Evolutionary conservation across 192 early-diverging fungal genomes (phyloP).

Genomic region (Rhizophagus clarus): DNA sequence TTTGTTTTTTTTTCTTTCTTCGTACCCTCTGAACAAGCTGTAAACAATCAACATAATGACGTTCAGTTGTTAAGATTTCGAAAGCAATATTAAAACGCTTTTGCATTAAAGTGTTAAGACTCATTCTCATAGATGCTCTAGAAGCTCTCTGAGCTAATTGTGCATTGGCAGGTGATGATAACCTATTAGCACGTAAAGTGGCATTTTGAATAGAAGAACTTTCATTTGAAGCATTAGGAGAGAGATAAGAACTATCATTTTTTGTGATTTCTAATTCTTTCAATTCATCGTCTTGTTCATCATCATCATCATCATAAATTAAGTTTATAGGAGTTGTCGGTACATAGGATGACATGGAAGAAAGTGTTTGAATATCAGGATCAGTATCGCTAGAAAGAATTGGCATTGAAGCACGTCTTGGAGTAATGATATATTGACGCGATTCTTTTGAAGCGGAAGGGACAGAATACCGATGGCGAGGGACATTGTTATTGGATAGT

Average conservation of each 20-base stretch:
- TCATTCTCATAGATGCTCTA: slow-evolving; percentile 7
- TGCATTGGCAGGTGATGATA: background rate
- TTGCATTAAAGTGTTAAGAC: slow-evolving; percentile 35
- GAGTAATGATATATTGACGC: background rate
- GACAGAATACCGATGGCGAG: slow-evolving; percentile 21
- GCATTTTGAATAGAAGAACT: background rate
- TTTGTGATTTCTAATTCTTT: background rate
- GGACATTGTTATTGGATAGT: background rate
- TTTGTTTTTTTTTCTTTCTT: background rate
- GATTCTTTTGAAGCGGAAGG: background rate
- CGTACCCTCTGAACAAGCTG: slow-evolving; percentile 58
- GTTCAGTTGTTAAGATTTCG: slow-evolving; percentile 83
- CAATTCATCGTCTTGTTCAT: background rate
- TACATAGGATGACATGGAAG: background rate
- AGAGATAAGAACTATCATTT: background rate
- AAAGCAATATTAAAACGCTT: slow-evolving; percentile 68
- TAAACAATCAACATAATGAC: slow-evolving; percentile 83
- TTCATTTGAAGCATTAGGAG: background rate
- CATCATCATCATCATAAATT: slow-evolving; percentile 4
- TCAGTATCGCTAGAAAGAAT: background rate
- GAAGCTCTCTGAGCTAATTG: background rate
- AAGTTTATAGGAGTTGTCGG: no score
- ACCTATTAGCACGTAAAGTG: background rate
- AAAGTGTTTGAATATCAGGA: no score
- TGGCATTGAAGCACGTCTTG: slow-evolving; percentile 19